Evolutionary conservation across 345 rosid genomes (phyloP).

Genomic region (Excoecaria agallocha): DNA sequence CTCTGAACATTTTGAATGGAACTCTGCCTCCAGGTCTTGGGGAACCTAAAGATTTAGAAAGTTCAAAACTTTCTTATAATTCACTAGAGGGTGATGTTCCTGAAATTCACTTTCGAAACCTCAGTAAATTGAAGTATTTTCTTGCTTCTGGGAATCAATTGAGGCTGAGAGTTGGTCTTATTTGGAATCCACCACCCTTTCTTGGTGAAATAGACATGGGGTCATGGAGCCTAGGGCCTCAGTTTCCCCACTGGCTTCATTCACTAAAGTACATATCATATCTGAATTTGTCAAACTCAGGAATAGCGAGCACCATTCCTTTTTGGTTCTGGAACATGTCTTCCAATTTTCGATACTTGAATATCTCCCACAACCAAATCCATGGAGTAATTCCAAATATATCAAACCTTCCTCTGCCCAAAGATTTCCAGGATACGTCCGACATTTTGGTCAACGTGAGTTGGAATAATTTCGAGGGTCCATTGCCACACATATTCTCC

Average conservation of each 20-base stretch:
- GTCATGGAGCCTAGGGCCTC: background rate
- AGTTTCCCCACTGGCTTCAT: background rate
- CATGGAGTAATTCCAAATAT: background rate
- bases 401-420: too few species aligned
- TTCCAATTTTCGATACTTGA: background rate
- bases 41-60: background rate
- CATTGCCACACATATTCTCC: background rate
- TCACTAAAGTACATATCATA: background rate
- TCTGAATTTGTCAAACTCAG: slow-evolving; percentile 1
- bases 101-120: background rate
- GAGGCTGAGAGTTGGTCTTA: background rate
- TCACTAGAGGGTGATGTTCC: slow-evolving; percentile 4
- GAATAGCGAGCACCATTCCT: background rate
- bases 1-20: slow-evolving; percentile 21
- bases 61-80: background rate
- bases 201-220: background rate
- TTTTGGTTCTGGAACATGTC: slow-evolving; percentile 1
- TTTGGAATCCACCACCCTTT: slow-evolving; percentile 7
- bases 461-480: slow-evolving; percentile 4
- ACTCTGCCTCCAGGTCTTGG: slow-evolving; percentile 19
- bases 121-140: background rate
- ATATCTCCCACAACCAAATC: slow-evolving; percentile 3
- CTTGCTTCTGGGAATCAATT: background rate
- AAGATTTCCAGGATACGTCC: too few species aligned
- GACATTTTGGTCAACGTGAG: background rate